These are phyloP conservation scores for Marasmius oreades DNA, from an alignment of 1,284 basidiomycete species.

Conservation along the genomic window DNA sequence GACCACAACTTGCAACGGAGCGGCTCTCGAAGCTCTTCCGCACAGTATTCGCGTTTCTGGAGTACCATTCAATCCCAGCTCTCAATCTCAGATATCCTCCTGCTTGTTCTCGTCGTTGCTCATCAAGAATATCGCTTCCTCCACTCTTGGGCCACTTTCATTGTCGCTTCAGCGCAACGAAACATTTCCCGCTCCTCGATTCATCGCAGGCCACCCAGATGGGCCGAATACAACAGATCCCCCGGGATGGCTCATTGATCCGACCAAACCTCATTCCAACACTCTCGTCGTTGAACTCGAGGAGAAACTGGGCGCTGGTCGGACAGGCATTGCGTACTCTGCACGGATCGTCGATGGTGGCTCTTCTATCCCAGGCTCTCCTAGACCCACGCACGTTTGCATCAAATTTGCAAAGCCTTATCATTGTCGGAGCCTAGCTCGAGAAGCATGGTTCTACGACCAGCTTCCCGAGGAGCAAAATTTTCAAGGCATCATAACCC, in stretches of 20 bases:
- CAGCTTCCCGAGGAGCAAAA: background rate
- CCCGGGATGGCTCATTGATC: background rate
- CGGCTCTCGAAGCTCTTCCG: too few species aligned
- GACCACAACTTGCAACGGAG: too few species aligned
- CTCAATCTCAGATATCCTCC: background rate
- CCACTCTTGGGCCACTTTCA: background rate
- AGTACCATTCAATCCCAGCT: too few species aligned
- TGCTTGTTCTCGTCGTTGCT: background rate
- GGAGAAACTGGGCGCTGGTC: background rate
- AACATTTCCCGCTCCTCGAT: background rate
- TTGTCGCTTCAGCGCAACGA: background rate
- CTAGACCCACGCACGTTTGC: background rate
- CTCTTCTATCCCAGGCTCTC: slow-evolving; percentile 7
- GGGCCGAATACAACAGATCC: background rate
- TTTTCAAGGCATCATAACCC: background rate
- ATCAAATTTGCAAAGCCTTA: background rate
- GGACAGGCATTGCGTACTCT: background rate
- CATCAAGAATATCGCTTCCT: background rate
- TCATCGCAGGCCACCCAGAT: background rate
- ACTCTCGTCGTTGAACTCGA: background rate
- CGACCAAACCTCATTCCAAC: background rate
- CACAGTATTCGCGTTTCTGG: too few species aligned
- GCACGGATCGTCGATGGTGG: background rate
- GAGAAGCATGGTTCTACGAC: slow-evolving; percentile 3
- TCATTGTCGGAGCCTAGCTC: background rate